phyloP scores from a whole-genome alignment of 441 rosid species.

The Erodium texanum region DNA sequence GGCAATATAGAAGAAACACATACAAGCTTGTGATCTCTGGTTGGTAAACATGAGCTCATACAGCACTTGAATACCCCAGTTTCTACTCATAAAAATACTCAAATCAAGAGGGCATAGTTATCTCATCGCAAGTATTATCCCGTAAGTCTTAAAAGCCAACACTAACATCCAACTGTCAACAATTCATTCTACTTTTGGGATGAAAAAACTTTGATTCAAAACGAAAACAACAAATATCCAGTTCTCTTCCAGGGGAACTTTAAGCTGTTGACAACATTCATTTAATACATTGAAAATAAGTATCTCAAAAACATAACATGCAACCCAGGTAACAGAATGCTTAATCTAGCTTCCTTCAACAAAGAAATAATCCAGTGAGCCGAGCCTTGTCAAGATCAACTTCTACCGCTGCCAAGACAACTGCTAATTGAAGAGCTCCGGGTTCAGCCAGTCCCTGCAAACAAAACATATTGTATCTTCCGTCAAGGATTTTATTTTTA shows the following conservation, averaged over 20 bases:
- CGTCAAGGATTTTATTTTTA: background rate
- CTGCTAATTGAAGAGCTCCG: conserved; percentile 66
- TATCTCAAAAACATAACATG: background rate
- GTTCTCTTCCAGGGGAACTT: background rate
- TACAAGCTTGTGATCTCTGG: too few relatives aligned
- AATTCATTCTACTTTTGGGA: too few relatives aligned
- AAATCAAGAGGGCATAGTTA: too few relatives aligned
- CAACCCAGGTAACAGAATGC: background rate
- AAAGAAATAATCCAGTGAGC: background rate
- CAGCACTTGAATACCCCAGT: background rate
- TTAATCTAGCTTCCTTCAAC: background rate
- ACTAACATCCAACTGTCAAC: too few relatives aligned
- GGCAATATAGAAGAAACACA: too few relatives aligned
- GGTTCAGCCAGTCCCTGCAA: conserved; percentile 91
- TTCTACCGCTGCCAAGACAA: background rate
- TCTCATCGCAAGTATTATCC: background rate
- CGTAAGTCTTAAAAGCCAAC: background rate
- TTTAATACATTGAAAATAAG: background rate
- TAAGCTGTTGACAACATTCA: background rate
- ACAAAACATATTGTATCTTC: background rate
- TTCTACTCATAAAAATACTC: background rate
- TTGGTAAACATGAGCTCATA: too few relatives aligned
- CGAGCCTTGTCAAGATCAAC: conserved; percentile 5
- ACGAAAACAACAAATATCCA: background rate
- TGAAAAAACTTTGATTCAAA: too few relatives aligned